Base-by-base conservation (phyloP, 2,329 filamentous ascomycete genomes). In the Whalleya microplaca region DNA sequence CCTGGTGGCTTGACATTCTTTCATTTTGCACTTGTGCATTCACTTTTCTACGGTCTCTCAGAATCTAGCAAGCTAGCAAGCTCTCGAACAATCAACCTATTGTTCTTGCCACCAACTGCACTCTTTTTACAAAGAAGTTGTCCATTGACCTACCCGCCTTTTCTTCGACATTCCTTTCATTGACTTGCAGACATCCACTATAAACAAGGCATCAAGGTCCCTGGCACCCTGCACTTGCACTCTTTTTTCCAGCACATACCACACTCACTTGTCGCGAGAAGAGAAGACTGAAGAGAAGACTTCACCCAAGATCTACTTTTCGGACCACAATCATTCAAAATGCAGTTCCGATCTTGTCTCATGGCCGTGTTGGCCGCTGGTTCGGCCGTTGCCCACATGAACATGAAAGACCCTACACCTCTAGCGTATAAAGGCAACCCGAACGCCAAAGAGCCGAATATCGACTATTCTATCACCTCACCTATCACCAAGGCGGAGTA, bases 401-500 rank as follows among this genome's bases (percentile, higher is more conserved):
- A 83, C 69, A 81, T 85, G 78, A 74, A 67, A 44, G 73, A 72
- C 59, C 84, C 84, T 9, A 62, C 80, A 14, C 83, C 84, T 6
- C 75, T 86, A 64, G 74, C 75, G 53, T 83, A 80, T 66, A 82
- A 81, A 73, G 72, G 71, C 71, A 84, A 84, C 75, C 74, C 78
- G 46, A 73, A 78, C 66, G 63, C 71, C 2, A 66, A 69, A 57
- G 66, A 68, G 43, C 74, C 75, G 53, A 73, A 80, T 52, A 80
- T 84, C 69, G 89, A 93, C 76, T 91, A 89, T 77, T 84, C 82
- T 65, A 91, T 91, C 76, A 90, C 86, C 37, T 79, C 80, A 16
- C 91, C 91, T 2, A 80, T 95, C 46, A 68, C 78, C 19, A 76
- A 79, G 57, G 87, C 79, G 56, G 82, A 92, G 73, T 95, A 85